Base-by-base conservation (phyloP, 441 rosid genomes). In the Euphorbia schlechtendalii region DNA sequence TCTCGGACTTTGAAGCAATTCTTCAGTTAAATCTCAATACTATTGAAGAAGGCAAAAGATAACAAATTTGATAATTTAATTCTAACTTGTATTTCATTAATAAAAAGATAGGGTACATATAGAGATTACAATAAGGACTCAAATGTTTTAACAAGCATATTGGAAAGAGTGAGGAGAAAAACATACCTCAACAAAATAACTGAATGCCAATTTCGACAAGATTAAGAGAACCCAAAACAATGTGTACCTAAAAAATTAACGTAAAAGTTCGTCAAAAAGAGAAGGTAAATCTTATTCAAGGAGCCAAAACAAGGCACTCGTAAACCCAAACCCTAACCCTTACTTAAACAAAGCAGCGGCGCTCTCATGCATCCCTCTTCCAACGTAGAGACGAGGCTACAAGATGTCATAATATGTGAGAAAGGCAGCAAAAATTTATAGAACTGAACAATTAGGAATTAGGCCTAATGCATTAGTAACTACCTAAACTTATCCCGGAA, bases 301-400 rank as follows among this genome's bases (percentile, higher is more conserved):
- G 5, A 17, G 17, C 49, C 49, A 45, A 45, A 14, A 14, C 18
- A 45, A 45, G 6, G 18, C n/a, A 45, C 49, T 22, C 24, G 56
- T 28, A 24, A 8, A 1, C 60, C 63, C 73, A 69, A 34, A 22
- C 34, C 49, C 49, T 45, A 69, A 70, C 59, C 56, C 90, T 76
- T 83, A 95, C 99, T 90, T 88, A 76, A 92, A 88, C 69, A 95
- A 93, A 64, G 97, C 86, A 69, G 88, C 73, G 25, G 91, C 52
- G 66, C 99, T 90, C 87, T 95, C 98, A 66, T 95, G 99, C 99
- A 95, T 95, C 71, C 98, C 99, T 83, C 99, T 83, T 49, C 98
- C 98, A 78, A 95, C 97, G 80, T 92, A 95, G 59, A 95, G 95
- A 66, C 96, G 95, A 59, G 99, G 97, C 99, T 95, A 81, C 80